Base-by-base conservation (phyloP, 1,139 yeast species). In the Petasospora rhodanensis region DNA sequence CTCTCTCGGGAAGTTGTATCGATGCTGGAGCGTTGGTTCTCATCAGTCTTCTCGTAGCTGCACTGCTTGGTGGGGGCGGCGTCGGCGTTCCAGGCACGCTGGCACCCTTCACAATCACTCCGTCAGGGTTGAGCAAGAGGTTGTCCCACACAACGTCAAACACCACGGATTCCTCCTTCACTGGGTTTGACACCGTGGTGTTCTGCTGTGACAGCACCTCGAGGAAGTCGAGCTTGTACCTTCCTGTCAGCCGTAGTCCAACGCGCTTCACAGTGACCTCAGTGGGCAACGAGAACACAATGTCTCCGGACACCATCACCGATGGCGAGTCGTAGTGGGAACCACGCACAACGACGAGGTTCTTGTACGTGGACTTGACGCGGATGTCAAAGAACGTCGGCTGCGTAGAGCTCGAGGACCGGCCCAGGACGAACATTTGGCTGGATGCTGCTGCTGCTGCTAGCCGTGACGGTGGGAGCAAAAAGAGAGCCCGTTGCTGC, bases 81-180 rank as follows among this genome's bases (percentile, higher is more conserved):
- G 23, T n/a, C 3, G 26, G 17, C n/a, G 24, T 10, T 23, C n/a
- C n/a, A n/a, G n/a, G n/a, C n/a, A n/a, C n/a, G n/a, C 23, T 12
- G 6, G 8, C 11, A 6, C 79, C 77, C 39, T 58, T 64, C 4
- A 48, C 46, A 2, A 75, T 54, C 2, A 44, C 44, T 0, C 85
- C 86, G 6, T 66, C 59, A 1, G 70, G 54, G 24, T 58, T 52
- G 4, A 67, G 61, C 27, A 80, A 57, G 17, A 80, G 55, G 45
- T 80, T 79, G 29, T 68, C 66, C 89, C 89, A 80, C 12, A 59
- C 63, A 17, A 70, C 73, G 29, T 69, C 69, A 38, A 79, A 60
- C 2, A 75, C 64, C 22, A 69, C 63, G 11, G 64, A 54, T 25
- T 71, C 66, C 43, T 77, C 83, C 34, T 64, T 62, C 6, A 73